phyloP scores from a whole-genome alignment of 805 yeast species.

The Dipodascus albidus region DNA sequence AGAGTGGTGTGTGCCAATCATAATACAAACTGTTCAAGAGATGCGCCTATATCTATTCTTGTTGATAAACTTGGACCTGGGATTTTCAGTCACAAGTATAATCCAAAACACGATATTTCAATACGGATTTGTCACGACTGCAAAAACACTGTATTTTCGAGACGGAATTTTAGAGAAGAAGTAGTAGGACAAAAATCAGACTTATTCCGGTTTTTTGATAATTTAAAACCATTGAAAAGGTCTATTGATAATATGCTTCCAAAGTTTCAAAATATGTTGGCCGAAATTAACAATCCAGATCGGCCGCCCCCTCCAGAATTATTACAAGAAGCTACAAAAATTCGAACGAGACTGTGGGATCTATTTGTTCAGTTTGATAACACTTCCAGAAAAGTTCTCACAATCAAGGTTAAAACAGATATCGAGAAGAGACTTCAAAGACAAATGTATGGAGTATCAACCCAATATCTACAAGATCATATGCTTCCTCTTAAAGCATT shows the following conservation, averaged over 20 bases:
- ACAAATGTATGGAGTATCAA: conserved; percentile 46
- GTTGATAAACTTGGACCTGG: conserved; percentile 19
- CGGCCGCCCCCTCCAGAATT: conserved; percentile 22
- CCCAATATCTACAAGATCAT: conserved; percentile 53
- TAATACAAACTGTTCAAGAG: conserved; percentile 56
- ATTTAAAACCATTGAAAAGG: conserved; percentile 28
- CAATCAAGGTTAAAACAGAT: conserved; percentile 24
- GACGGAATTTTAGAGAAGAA: conserved; percentile 39
- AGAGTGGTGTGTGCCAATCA: conserved; percentile 62
- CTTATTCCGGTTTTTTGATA: conserved; percentile 31
- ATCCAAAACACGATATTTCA: conserved; percentile 9
- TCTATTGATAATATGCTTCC: conserved; percentile 33
- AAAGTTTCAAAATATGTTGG: conserved; percentile 30
- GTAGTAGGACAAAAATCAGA: conserved; percentile 23
- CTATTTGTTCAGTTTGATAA: conserved; percentile 41
- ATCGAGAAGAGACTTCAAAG: conserved; percentile 38
- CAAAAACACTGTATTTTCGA: conserved; percentile 47
- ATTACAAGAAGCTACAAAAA: conserved; percentile 28
- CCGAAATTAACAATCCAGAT: conserved; percentile 25
- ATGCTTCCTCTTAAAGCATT: conserved; percentile 52
- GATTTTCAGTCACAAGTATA: conserved; percentile 9
- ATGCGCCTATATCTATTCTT: conserved; percentile 40
- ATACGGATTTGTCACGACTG: conserved; percentile 64
- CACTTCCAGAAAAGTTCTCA: conserved; percentile 34
- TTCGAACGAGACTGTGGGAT: conserved; percentile 36